phyloP scores from a whole-genome alignment of 2,329 filamentous ascomycete species.

The Neopestalotiopsis clavispora region DNA sequence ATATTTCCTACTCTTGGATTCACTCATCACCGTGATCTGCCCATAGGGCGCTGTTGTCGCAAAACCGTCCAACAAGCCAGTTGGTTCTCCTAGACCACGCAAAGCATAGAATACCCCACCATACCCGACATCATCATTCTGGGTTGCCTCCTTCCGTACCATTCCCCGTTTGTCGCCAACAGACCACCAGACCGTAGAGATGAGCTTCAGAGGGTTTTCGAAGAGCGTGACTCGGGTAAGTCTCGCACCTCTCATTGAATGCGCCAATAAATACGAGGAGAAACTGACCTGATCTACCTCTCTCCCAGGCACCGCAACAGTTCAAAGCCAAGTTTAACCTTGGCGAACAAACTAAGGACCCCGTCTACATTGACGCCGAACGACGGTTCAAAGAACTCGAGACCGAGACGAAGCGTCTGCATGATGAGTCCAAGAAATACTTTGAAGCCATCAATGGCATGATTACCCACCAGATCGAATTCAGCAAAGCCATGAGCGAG shows the following conservation, averaged over 20 bases:
- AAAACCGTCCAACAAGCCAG: neutral
- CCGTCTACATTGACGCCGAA: slow-evolving; percentile 93
- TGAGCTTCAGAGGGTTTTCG: slow-evolving; percentile 97
- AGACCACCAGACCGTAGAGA: slow-evolving; percentile 43
- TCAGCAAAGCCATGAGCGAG: slow-evolving; percentile 93
- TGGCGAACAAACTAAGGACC: slow-evolving; percentile 93
- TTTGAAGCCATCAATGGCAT: slow-evolving; percentile 98
- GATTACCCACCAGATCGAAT: slow-evolving; percentile 96
- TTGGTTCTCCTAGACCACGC: slow-evolving; percentile 6
- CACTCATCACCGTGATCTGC: neutral
- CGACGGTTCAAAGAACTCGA: slow-evolving; percentile 93
- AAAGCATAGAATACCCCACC: slow-evolving; percentile 9
- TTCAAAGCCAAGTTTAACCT: slow-evolving; percentile 94
- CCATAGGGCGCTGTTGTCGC: neutral
- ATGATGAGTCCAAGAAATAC: slow-evolving; percentile 97
- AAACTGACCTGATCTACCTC: slow-evolving; percentile 13
- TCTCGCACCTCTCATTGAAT: slow-evolving; percentile 15
- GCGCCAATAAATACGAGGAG: neutral
- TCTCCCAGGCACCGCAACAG: slow-evolving; percentile 78
- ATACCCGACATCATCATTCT: slow-evolving; percentile 7
- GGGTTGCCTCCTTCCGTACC: neutral
- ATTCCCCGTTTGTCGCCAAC: neutral
- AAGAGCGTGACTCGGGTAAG: slow-evolving; percentile 87
- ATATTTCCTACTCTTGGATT: neutral
- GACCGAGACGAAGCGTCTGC: slow-evolving; percentile 88